Evolutionary conservation across 306 rosid species (phyloP), one percentile per base, ranked within the genome.

Genomic region (Quercus gilva): DNA sequence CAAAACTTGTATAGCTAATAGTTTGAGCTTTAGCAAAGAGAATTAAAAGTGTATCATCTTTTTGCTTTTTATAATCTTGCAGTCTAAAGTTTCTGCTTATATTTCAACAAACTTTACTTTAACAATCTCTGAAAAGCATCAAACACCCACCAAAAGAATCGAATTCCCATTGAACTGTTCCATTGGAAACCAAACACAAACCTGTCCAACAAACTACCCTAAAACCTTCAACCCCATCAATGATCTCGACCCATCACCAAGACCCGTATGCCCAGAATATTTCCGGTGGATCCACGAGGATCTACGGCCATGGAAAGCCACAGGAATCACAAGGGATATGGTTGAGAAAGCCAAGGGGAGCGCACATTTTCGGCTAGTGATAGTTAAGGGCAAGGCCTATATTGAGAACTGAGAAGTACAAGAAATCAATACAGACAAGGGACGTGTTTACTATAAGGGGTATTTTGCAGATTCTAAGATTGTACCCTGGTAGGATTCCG

Each of bases 221-320:
- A 82, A 76, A 51, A 45, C 33, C 10, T 71, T 29, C 9, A 31
- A 74, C 67, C 20, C 3, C 25, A 74, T 64, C 29, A 43, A 57
- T 20, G 59, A 67, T 10, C 68, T 67, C 18, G 76, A 68, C 45
- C 53, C 77, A 4, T 49, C 80, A 6, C 63, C 77, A 13, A 76
- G 53, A 64, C 11, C 29, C 0, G 56, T 60, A 21, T 93, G 98
- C 78, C 97, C 98, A 23, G 89, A 86, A 17, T 93, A 91, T 56
- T 91, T 91, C 83, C 87, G 93, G 75, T 93, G 96, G 91, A 93
- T 91, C 69, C 89, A 91, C 73, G 91, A 90, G 82, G 98, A 91
- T 55, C 78, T 93, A 19, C 55, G 76, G 41, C 81, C 80, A 10
- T 93, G 97, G 98, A 88, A 75, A 21, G 55, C 3, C 5, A 70